A percentile compares a stretch with the other conserved stretches of the same genome.
Conservation (phyloP, 768 basidiomycete species). For the Lactifluus rugatus region DNA sequence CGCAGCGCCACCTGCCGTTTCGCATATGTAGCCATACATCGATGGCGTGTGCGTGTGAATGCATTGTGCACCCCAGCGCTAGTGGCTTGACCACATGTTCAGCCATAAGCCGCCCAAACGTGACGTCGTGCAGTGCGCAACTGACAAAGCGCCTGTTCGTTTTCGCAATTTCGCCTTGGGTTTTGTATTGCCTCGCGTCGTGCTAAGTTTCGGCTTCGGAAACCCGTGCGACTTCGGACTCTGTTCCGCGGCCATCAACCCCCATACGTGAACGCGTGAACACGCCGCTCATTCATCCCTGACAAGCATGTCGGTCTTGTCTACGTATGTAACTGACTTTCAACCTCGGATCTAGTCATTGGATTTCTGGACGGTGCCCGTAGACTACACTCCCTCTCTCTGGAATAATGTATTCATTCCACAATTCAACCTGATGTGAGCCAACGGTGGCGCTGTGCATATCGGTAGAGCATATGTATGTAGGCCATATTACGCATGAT, state of each 20-base stretch:
- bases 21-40: background rate
- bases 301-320: background rate
- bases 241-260: background rate
- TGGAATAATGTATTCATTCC: too few species aligned
- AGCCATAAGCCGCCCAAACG: background rate
- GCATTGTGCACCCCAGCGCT: background rate
- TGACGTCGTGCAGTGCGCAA: background rate
- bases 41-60: background rate
- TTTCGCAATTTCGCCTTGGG: background rate
- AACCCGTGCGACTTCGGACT: constrained; percentile 1
- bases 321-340: background rate
- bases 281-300: too few species aligned
- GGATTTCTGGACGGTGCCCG: background rate
- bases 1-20: background rate
- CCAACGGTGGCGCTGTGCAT: too few species aligned
- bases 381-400: background rate
- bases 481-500: too few species aligned
- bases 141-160: background rate
- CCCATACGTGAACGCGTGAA: background rate
- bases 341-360: too few species aligned
- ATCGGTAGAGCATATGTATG: too few species aligned
- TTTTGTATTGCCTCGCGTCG: background rate
- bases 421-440: too few species aligned
- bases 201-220: constrained; percentile 6
- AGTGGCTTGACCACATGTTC: constrained; percentile 1